Evolutionary conservation across 345 rosid species (phyloP).

Genomic region (Salix dunnii): DNA sequence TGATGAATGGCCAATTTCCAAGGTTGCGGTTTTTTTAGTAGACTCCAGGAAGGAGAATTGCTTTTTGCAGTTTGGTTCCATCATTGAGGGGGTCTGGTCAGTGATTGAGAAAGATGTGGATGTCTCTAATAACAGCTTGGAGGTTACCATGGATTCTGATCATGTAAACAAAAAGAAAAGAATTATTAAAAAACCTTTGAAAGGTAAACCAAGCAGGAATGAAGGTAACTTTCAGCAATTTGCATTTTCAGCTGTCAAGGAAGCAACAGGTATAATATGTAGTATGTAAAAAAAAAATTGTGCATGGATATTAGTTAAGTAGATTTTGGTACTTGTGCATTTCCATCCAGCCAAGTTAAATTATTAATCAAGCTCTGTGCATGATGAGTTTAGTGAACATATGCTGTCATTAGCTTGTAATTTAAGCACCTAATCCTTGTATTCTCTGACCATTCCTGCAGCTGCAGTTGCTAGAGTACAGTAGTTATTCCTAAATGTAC

Average conservation of each 20-base stretch:
- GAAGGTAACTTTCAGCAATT: slow-evolving; percentile 39
- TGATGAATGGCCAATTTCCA: slow-evolving; percentile 55
- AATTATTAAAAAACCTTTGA: slow-evolving; percentile 20
- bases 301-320: background rate
- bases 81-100: slow-evolving; percentile 72
- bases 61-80: slow-evolving; percentile 40
- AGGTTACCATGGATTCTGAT: slow-evolving; percentile 14
- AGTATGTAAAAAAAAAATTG: background rate
- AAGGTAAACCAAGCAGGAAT: slow-evolving; percentile 26
- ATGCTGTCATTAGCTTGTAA: background rate
- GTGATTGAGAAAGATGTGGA: slow-evolving; percentile 57
- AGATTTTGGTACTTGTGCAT: background rate
- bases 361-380: background rate
- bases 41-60: slow-evolving; percentile 53
- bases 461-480: background rate
- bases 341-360: background rate
- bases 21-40: slow-evolving; percentile 56
- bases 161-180: slow-evolving; percentile 35
- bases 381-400: background rate
- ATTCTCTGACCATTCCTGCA: background rate
- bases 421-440: background rate
- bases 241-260: slow-evolving; percentile 66
- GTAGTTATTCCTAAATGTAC: background rate
- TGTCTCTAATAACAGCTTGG: slow-evolving; percentile 20
- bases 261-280: slow-evolving; percentile 40